These are phyloP conservation scores for Metschnikowia hibisci DNA, from an alignment of 805 yeast species.

Conservation along the genomic window DNA sequence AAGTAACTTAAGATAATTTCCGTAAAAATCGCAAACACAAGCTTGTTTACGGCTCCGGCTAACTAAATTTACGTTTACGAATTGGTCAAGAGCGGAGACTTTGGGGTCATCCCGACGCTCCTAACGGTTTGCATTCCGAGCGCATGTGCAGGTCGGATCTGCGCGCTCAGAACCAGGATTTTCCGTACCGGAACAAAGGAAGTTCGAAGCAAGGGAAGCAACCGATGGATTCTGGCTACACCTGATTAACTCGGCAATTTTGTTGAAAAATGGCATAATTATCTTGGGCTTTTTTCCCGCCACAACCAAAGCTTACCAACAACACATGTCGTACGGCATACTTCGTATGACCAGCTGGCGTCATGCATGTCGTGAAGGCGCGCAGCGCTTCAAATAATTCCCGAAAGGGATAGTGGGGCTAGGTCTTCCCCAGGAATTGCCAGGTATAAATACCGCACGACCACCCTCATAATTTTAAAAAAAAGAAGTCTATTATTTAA, in stretches of 20 bases:
- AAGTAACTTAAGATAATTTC: no score
- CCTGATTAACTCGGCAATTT: no score
- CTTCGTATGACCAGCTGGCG: constrained; percentile 1
- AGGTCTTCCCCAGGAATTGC: neutral
- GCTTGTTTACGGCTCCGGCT: no score
- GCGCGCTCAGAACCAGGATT: neutral
- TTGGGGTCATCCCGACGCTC: constrained; percentile 1
- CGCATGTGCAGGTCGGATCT: neutral
- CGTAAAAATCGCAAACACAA: no score
- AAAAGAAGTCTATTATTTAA: constrained; percentile 34
- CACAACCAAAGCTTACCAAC: no score
- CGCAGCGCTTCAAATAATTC: neutral
- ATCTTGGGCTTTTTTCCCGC: no score
- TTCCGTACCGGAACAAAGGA: no score
- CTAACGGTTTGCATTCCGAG: neutral
- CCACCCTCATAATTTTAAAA: constrained; percentile 12
- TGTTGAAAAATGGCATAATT: no score
- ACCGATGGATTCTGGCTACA: no score
- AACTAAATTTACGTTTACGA: neutral
- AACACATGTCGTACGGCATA: constrained; percentile 2
- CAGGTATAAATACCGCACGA: constrained; percentile 1
- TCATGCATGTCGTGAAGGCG: constrained; percentile 3
- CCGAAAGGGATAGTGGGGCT: neutral
- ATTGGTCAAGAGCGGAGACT: neutral
- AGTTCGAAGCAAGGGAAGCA: no score